phyloP scores from a whole-genome alignment of 139 green algal species.

The Tetradesmus lagerheimii region DNA sequence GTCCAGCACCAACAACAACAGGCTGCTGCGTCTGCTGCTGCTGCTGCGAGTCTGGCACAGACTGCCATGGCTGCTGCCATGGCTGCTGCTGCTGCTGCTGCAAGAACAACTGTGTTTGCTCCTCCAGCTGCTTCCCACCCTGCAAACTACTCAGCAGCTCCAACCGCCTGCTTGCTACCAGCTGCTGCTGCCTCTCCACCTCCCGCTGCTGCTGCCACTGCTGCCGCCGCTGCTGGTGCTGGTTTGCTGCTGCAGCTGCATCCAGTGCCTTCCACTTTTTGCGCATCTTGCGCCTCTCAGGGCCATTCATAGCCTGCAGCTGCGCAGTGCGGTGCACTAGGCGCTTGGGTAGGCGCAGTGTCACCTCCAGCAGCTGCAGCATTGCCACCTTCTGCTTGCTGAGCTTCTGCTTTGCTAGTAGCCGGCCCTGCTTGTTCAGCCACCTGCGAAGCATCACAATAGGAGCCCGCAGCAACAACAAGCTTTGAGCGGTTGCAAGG shows the following conservation, averaged over 20 bases:
- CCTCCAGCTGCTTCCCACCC: constrained; percentile 5
- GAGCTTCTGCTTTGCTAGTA: constrained; percentile 46
- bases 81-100: constrained; percentile 12
- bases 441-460: constrained; percentile 29
- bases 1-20: background rate
- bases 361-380: constrained; percentile 42
- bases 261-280: constrained; percentile 31
- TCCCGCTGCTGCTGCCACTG: constrained; percentile 12
- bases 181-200: constrained; percentile 6
- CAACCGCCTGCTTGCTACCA: background rate
- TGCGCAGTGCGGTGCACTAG: constrained; percentile 25
- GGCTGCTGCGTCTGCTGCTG: background rate
- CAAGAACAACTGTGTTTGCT: constrained; percentile 11
- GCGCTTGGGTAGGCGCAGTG: constrained; percentile 23
- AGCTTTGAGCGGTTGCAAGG: too few species aligned
- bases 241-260: background rate
- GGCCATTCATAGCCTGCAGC: constrained; percentile 39
- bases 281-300: constrained; percentile 23
- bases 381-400: constrained; percentile 18
- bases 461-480: background rate
- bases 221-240: background rate
- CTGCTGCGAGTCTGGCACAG: background rate
- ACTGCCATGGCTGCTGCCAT: background rate
- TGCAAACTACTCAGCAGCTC: constrained; percentile 17
- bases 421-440: constrained; percentile 35